Evolutionary conservation across 1,139 yeast species (phyloP).

Genomic region (Taiozyma sp.): DNA sequence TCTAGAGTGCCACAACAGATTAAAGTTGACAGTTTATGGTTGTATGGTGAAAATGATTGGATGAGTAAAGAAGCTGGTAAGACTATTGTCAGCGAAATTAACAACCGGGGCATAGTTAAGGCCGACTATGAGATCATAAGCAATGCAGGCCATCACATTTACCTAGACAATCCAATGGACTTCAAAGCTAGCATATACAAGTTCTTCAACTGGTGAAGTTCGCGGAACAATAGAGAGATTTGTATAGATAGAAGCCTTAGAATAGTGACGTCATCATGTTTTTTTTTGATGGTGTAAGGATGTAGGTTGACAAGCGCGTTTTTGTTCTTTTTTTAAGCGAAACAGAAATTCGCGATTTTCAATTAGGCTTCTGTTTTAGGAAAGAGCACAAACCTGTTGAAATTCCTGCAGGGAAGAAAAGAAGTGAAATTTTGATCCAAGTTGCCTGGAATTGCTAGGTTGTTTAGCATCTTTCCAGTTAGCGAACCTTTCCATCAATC

Average conservation of each 20-base stretch:
- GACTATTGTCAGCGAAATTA: slow-evolving; percentile 34
- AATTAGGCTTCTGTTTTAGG: not conserved
- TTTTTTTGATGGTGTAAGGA: not conserved
- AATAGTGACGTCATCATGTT: not conserved
- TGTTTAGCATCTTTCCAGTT: not conserved
- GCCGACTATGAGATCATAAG: slow-evolving; percentile 41
- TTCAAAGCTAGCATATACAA: slow-evolving; percentile 15
- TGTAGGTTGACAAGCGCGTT: not conserved
- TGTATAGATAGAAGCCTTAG: not conserved
- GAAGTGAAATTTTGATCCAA: not conserved
- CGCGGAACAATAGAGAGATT: not conserved
- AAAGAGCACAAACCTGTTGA: not conserved
- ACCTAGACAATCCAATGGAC: slow-evolving; percentile 60
- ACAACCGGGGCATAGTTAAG: slow-evolving; percentile 25
- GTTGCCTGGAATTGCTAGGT: not conserved
- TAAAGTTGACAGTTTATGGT: slow-evolving; percentile 47
- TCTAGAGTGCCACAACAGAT: slow-evolving; percentile 52
- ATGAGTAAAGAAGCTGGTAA: slow-evolving; percentile 79
- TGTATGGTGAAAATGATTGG: slow-evolving; percentile 84
- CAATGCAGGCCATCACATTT: slow-evolving; percentile 74
- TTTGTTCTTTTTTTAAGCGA: not conserved
- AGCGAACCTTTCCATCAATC: not conserved
- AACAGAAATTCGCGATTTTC: not conserved
- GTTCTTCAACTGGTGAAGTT: slow-evolving; percentile 18
- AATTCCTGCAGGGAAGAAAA: not conserved